Evolutionary conservation across 1,284 basidiomycete species (phyloP), one percentile per base, ranked within the genome.

Genomic region (Rugosomyces carneus): DNA sequence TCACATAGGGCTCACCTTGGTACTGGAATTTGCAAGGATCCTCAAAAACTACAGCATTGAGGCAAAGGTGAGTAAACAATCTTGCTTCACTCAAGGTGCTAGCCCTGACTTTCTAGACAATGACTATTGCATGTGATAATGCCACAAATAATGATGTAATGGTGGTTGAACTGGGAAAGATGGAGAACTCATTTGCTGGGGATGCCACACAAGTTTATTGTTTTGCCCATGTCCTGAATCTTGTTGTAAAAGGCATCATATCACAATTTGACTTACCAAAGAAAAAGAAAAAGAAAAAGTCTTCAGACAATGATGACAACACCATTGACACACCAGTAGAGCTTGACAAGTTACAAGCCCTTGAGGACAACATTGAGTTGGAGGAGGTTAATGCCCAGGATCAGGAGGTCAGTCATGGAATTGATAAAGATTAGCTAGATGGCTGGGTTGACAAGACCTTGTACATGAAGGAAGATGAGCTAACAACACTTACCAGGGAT

Each of bases 211-310:
- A n/a, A 3, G 29, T 31, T 10, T n/a, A 11, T 10, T 31, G 29
- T 13, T 31, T 31, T n/a, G 6, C 4, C 3, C 29, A 31, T 13
- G 13, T 31, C 29, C 6, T 31, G 3, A 31, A 31, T 13, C 13
- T 31, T 5, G 29, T 31, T 10, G 6, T 11, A 6, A 31, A 31
- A 31, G 13, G 29, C 13, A 31, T 31, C 3, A 10, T 31, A 8
- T 31, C 29, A n/a, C 8, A 8, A 31, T 31, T 31, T 31, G 29
- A 31, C 11, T 8, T 29, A 31, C 44, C 3, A 19, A 13, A 10
- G 48, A 46, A 40, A 18, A 39, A 1, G 44, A 45, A 18, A 21
- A 26, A 40, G 48, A 52, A 37, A 44, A 29, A 6, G 40, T 15
- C 18, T 21, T 45, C n/a, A n/a, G n/a, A n/a, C 11, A 29, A 45